phyloP scores from a whole-genome alignment of 2,329 filamentous ascomycete species.

The Hypoxylon sp. region DNA sequence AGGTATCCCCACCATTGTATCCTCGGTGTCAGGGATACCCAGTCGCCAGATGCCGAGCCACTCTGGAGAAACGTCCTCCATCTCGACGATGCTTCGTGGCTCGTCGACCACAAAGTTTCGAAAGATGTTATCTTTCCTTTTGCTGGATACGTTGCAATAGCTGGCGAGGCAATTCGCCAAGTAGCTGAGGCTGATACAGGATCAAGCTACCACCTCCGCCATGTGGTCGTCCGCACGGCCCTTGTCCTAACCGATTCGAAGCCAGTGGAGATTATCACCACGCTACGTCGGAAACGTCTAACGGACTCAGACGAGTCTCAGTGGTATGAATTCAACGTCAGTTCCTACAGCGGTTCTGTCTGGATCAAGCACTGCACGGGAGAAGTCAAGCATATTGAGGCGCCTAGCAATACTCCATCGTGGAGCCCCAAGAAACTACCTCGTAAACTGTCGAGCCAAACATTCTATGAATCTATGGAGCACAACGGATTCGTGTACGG shows the following conservation, averaged over 20 bases:
- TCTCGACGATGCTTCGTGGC: constrained; percentile 49
- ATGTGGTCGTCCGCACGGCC: constrained; percentile 52
- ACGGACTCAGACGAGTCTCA: constrained; percentile 48
- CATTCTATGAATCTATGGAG: constrained; percentile 52
- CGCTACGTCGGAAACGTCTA: constrained; percentile 48
- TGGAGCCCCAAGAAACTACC: constrained; percentile 32
- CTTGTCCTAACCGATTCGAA: constrained; percentile 53
- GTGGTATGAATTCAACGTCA: constrained; percentile 55
- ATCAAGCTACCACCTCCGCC: constrained; percentile 49
- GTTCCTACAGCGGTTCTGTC: constrained; percentile 48
- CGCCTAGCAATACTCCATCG: constrained; percentile 9
- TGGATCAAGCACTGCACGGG: constrained; percentile 54
- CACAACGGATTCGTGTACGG: constrained; percentile 54
- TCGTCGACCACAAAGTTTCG: constrained; percentile 50
- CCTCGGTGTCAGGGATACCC: constrained; percentile 46
- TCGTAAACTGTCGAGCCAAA: constrained; percentile 42
- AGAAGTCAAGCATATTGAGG: constrained; percentile 42
- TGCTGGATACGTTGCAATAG: constrained; percentile 52
- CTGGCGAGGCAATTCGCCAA: constrained; percentile 50
- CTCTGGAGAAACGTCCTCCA: constrained; percentile 49
- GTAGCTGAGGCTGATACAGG: constrained; percentile 30
- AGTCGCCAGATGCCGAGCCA: constrained; percentile 46
- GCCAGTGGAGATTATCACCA: constrained; percentile 54
- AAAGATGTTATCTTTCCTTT: constrained; percentile 52
- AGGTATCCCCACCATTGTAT: constrained; percentile 46